Base-by-base conservation (phyloP, 2,329 filamentous ascomycete genomes). In the Elsinoe batatas region DNA sequence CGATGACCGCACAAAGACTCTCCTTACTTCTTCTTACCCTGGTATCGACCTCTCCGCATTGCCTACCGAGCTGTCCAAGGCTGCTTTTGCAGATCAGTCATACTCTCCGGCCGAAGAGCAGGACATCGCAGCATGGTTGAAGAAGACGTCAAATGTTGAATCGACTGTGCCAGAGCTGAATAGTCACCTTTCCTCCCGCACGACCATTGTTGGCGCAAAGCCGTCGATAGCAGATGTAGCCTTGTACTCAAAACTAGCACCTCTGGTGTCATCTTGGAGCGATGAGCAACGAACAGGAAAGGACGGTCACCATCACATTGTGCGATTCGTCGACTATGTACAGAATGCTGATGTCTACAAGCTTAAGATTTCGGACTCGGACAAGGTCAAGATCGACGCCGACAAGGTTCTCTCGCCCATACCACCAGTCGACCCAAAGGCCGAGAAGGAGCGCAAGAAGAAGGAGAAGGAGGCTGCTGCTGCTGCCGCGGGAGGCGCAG, bases 241-340 rank as follows among this genome's bases (percentile, higher is more conserved):
- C 63, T 77, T 93, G 65, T 96, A 93, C 77, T 78, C 87, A 61
- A 79, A 84, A 54, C 78, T 95, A 33, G 85, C 85, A 1, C 86
- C 89, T 11, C 68, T 85, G 37, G 88, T 95, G 58, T 81, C 85
- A 67, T 76, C 78, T 61, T 97, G 91, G 91, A 81, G 80, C 2
- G 74, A 85, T 46, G 90, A 96, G 74, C 82, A 95, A 79, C 83
- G 88, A 67, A 95, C 91, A 18, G 91, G 91, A 60, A 83, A 95
- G 75, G 79, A 89, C 61, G 91, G 91, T 59, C 85, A 86, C 71
- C 91, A 94, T 60, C 84, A 97, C 73, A 87, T 97, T 62, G 88
- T 96, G 57, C 88, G 91, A 62, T 87, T 88, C 69, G 73, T 96
- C 67, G 91, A 96, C 74, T 95, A 96, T 69, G 88, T 97, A 61